These are phyloP conservation scores for Casuarina cunninghamiana DNA, from an alignment of 306 rosid genomes.

Conservation along the genomic window DNA sequence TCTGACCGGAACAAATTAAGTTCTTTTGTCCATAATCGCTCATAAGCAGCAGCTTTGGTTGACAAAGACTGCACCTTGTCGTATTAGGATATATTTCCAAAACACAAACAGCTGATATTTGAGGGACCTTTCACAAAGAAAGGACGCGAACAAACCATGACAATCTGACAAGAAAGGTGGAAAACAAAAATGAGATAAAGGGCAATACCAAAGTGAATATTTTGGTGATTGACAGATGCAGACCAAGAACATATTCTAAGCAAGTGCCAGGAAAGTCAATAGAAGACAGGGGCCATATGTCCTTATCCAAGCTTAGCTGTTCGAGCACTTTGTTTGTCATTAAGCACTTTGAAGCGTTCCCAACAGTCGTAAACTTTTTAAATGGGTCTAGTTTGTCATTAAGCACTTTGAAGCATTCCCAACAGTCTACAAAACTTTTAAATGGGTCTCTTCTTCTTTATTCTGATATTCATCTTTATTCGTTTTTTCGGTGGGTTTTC, in stretches of 20 bases:
- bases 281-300: conserved; percentile 69
- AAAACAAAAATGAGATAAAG: conserved; percentile 25
- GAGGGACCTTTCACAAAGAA: conserved; percentile 38
- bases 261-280: conserved; percentile 48
- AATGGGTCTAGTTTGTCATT: conserved; percentile 41
- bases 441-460: conserved; percentile 17
- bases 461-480: not conserved
- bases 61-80: conserved; percentile 63
- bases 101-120: conserved; percentile 59
- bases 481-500: conserved; percentile 13
- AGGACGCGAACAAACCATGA: conserved; percentile 45
- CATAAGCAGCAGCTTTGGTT: conserved; percentile 45
- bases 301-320: conserved; percentile 78
- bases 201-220: conserved; percentile 29
- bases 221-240: conserved; percentile 23
- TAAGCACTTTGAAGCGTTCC: conserved; percentile 50
- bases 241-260: conserved; percentile 28
- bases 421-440: conserved; percentile 29
- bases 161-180: conserved; percentile 44
- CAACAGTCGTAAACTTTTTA: conserved; percentile 34
- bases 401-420: conserved; percentile 52
- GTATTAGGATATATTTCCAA: conserved; percentile 53
- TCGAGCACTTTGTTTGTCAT: conserved; percentile 53
- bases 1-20: conserved; percentile 47
- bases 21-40: conserved; percentile 46